Base-by-base conservation (phyloP, 2,329 filamentous ascomycete genomes). In the Eurotiales sp. region DNA sequence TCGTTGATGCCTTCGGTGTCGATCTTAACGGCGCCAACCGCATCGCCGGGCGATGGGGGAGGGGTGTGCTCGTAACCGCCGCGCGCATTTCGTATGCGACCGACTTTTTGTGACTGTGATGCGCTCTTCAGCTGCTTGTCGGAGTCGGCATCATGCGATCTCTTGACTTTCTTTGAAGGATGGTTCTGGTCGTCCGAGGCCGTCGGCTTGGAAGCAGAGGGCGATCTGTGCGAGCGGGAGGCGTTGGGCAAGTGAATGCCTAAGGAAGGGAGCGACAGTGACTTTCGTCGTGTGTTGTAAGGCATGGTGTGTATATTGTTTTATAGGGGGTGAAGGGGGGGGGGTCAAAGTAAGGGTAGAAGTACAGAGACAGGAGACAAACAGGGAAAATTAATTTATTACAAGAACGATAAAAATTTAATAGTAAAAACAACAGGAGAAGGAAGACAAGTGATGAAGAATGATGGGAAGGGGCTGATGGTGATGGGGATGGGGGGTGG, bases 201-300 rank as follows among this genome's bases (percentile, higher is more conserved):
- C n/a, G n/a, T n/a, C 22, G 74, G 65, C 57, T 86, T 82, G 58
- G 88, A 85, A 58, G 76, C 70, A 57, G 80, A 80, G 58, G 78
- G 77, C 66, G 80, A 81, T 61, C 81, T 79, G 59, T 77, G 72
- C 57, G 75, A 67, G 65, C 80, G 77, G 58, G 79, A 78, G 56
- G 75, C 71, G 62, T 77, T 78, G 50, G 83, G 83, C 49, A 96
- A 79, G 64, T 93, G 88, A 63, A 97, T 96, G 69, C 93, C 93
- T 64, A 97, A 81, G 60, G 90, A 95, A 55, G 90, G 88, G 65
- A 97, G 79, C 56, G 91, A 96, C 60, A 99, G 78, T 66, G 90
- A 96, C 78, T 97, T 97, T 72, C 91, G 86, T 74, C 92, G 88
- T 61, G 92, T 97, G 73, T 96, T 96, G 80, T 96, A 96, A 67